Base-by-base conservation (phyloP, 2,329 filamentous ascomycete genomes). In the Teratosphaeria destructans region DNA sequence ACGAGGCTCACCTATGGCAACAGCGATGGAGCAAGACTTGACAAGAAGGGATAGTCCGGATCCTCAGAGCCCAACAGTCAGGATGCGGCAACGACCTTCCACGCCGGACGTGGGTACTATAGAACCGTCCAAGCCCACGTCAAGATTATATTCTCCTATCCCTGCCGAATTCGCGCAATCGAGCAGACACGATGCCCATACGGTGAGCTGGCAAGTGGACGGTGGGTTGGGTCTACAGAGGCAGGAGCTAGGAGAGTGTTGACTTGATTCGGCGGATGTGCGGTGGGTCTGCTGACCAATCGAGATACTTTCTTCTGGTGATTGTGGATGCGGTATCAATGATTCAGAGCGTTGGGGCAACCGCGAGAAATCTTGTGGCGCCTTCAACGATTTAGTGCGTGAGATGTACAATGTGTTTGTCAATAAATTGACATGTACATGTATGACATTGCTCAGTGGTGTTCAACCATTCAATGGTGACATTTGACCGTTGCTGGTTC, bases 131-230 rank as follows among this genome's bases (percentile, higher is more conserved):
- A 23, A 56, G 55, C 53, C 34, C 49, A 16, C 56, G 58, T 19
- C 55, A 57, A 14, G 27, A 23, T 35, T 2, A 19, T 62, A 63
- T 39, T 63, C 62, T 26, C 60, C 60, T 5, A 60, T 63, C 57
- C 57, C 57, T n/a, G 62, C 60, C 23, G 56, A 55, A 3, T 63
- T 63, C 39, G 60, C 60, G 16, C 27, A 60, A 8, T 23, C 60
- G 27, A 57, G 53, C 32, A 49, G 32, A 19, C 59, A 47, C n/a
- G 27, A 56, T 26, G 10, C 54, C 23, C 19, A 49, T 8, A 19
- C n/a, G 43, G n/a, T n/a, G n/a, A n/a, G 43, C 26, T 32, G 16
- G 14, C 23, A 23, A 34, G 26, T 53, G n/a, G 19, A 12, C 26
- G 14, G 27, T n/a, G 4, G 29, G 53, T 34, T 32, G 54, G 29